These are phyloP conservation scores for Gnetum montanum DNA, from an alignment of 75 land plant species.

Conservation along the genomic window DNA sequence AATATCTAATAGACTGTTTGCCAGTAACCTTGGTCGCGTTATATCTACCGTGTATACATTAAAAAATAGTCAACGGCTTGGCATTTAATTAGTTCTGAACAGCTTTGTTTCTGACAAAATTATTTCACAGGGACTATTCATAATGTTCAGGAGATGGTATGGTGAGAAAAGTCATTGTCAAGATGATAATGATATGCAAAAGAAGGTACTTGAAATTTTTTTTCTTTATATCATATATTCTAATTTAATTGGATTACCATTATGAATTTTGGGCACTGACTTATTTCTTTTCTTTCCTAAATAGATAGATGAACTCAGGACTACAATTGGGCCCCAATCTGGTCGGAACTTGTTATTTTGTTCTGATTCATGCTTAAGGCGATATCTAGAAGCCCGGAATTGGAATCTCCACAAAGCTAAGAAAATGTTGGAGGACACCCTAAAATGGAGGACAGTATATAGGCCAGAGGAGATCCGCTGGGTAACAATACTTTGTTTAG, in stretches of 20 bases:
- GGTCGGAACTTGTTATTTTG: constrained; percentile 46
- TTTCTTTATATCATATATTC: neutral
- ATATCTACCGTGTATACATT: too few species aligned
- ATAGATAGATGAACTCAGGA: constrained; percentile 62
- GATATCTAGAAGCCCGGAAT: constrained; percentile 78
- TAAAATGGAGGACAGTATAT: constrained; percentile 73
- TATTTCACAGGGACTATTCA: too few species aligned
- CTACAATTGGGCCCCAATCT: constrained; percentile 50
- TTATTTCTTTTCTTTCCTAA: neutral
- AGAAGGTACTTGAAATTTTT: constrained; percentile 1
- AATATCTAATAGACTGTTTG: too few species aligned
- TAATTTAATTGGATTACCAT: too few species aligned
- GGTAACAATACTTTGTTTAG: constrained; percentile 43
- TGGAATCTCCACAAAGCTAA: constrained; percentile 77
- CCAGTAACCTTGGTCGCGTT: too few species aligned
- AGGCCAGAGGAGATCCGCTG: constrained; percentile 92
- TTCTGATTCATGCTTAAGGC: constrained; percentile 57
- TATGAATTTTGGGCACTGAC: neutral
- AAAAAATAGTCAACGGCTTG: too few species aligned
- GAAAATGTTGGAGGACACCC: constrained; percentile 76
- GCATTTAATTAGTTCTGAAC: too few species aligned
- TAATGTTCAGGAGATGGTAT: constrained; percentile 2
- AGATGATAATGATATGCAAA: neutral
- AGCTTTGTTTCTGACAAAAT: too few species aligned
- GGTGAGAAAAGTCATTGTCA: constrained; percentile 2